These are phyloP conservation scores for Blastobotrys attinorum DNA, from an alignment of 805 yeast genomes.

Conservation along the genomic window DNA sequence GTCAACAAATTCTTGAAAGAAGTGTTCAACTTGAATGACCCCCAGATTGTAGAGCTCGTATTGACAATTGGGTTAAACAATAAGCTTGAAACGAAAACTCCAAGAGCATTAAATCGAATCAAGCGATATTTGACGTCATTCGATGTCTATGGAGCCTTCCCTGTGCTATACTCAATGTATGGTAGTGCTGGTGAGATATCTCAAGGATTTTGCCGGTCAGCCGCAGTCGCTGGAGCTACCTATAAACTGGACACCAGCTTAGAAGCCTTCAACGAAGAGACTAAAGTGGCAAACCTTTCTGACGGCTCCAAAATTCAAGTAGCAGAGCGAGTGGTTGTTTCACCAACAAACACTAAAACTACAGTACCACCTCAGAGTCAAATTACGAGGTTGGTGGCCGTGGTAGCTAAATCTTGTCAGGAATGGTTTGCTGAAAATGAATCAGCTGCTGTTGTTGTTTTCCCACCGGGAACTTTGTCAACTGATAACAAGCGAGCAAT, in stretches of 20 bases:
- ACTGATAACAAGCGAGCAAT: slow-evolving; percentile 62
- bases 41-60: slow-evolving; percentile 77
- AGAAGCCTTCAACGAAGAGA: slow-evolving; percentile 53
- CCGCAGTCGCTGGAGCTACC: slow-evolving; percentile 96
- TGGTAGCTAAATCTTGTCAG: slow-evolving; percentile 77
- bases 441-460: slow-evolving; percentile 78
- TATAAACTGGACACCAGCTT: slow-evolving; percentile 73
- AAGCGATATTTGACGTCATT: slow-evolving; percentile 76
- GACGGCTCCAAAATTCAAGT: slow-evolving; percentile 73
- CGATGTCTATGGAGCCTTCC: slow-evolving; percentile 91
- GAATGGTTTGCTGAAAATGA: slow-evolving; percentile 91
- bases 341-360: slow-evolving; percentile 37
- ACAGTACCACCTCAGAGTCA: slow-evolving; percentile 26
- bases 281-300: slow-evolving; percentile 48
- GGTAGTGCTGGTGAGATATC: slow-evolving; percentile 95
- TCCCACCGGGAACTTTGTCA: slow-evolving; percentile 78
- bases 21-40: slow-evolving; percentile 59
- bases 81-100: slow-evolving; percentile 51
- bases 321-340: slow-evolving; percentile 67
- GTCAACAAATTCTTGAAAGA: slow-evolving; percentile 52
- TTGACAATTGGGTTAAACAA: slow-evolving; percentile 79
- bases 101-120: slow-evolving; percentile 71
- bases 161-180: slow-evolving; percentile 82
- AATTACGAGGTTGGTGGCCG: slow-evolving; percentile 70
- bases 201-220: slow-evolving; percentile 95